These are phyloP conservation scores for Stemphylium beticola DNA, from an alignment of 2,329 filamentous ascomycete species.

Conservation along the genomic window DNA sequence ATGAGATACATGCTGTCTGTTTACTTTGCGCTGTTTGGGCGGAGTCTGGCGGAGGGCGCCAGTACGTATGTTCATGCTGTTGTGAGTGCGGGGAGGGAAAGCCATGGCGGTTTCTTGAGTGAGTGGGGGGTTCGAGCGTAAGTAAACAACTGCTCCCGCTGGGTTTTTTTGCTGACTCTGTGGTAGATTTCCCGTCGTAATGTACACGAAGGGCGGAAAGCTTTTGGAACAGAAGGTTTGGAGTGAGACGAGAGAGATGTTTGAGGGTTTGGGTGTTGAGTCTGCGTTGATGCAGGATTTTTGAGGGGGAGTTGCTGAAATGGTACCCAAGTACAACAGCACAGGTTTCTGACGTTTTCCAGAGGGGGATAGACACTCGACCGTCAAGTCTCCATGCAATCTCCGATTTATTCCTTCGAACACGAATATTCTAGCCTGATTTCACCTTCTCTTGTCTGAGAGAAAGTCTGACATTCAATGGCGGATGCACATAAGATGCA, in stretches of 20 bases:
- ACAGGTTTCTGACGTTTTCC: not conserved
- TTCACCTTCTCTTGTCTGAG: not conserved
- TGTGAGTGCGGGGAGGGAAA: constrained; percentile 55
- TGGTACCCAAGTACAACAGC: not conserved
- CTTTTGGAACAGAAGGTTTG: not conserved
- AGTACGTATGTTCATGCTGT: constrained; percentile 57
- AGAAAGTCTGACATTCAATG: not conserved
- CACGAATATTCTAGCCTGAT: not conserved
- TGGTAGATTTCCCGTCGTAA: not conserved
- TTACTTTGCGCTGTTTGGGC: constrained; percentile 40
- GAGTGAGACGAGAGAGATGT: not conserved
- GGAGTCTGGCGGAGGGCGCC: constrained; percentile 51
- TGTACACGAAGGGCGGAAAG: constrained; percentile 2
- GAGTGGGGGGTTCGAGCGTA: constrained; percentile 57
- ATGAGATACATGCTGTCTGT: constrained; percentile 2
- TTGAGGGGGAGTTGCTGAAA: not conserved
- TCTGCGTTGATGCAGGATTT: not conserved
- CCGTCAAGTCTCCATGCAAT: not conserved
- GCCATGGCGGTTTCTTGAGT: constrained; percentile 60
- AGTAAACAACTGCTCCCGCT: constrained; percentile 26
- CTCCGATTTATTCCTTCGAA: not conserved
- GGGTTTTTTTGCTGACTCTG: not conserved
- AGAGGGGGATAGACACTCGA: not conserved
- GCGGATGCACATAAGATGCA: constrained; percentile 6
- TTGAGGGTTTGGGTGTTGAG: not conserved